phyloP scores from a whole-genome alignment of 2,329 filamentous ascomycete genomes.

The Ilyonectria robusta region DNA sequence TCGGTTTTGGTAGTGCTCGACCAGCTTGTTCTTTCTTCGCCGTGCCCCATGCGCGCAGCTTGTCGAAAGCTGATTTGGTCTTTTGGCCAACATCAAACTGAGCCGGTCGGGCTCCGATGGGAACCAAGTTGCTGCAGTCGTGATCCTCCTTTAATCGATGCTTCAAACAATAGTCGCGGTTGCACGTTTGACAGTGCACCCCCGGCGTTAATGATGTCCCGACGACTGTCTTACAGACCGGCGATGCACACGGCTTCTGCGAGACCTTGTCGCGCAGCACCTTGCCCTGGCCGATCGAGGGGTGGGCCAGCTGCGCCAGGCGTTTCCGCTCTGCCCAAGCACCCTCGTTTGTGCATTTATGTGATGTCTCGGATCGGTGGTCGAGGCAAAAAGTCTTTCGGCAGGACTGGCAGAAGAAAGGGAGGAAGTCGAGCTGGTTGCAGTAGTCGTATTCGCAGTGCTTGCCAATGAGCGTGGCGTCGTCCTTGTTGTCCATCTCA shows the following conservation, averaged over 20 bases:
- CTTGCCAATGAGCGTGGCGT: constrained; percentile 87
- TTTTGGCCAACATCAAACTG: constrained; percentile 70
- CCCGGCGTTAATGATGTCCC: constrained; percentile 78
- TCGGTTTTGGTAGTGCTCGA: constrained; percentile 72
- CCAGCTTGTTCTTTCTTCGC: constrained; percentile 78
- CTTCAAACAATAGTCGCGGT: constrained; percentile 82
- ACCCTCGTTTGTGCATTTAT: constrained; percentile 75
- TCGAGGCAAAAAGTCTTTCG: constrained; percentile 89
- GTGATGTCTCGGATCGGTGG: constrained; percentile 88
- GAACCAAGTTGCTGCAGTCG: constrained; percentile 83
- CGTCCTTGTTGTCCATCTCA: constrained; percentile 78
- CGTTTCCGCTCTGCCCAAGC: constrained; percentile 74
- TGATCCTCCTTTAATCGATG: constrained; percentile 86
- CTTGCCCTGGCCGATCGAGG: constrained; percentile 68
- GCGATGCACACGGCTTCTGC: constrained; percentile 78
- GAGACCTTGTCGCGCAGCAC: constrained; percentile 67
- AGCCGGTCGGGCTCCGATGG: constrained; percentile 64
- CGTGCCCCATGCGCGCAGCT: constrained; percentile 84
- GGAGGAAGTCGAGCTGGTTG: constrained; percentile 95
- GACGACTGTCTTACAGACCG: constrained; percentile 78
- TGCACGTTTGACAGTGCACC: constrained; percentile 80
- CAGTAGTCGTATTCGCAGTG: constrained; percentile 95
- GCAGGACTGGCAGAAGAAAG: constrained; percentile 94
- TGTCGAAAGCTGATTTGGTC: constrained; percentile 81
- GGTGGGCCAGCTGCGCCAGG: constrained; percentile 66